A percentile compares a stretch with the other conserved stretches of the same genome.
These are phyloP conservation scores for Fusarium setosum DNA, from an alignment of 2,329 filamentous ascomycete species.

Conservation along the genomic window DNA sequence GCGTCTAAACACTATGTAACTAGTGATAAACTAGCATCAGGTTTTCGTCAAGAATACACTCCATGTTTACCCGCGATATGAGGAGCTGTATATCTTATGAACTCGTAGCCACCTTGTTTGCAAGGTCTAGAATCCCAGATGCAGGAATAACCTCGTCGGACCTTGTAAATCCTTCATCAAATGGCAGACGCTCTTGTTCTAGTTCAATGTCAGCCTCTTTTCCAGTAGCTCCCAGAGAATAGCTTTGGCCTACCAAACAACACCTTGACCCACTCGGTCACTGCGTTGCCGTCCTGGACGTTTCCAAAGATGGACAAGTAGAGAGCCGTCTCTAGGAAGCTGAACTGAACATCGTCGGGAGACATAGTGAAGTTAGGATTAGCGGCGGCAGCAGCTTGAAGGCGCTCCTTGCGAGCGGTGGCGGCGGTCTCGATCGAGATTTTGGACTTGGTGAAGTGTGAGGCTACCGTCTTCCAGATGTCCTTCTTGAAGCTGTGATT, in stretches of 20 bases:
- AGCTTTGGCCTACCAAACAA: conserved; percentile 29
- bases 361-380: conserved; percentile 32
- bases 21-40: too few species aligned
- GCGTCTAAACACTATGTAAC: too few species aligned
- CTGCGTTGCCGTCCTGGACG: conserved; percentile 26
- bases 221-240: rapidly evolving
- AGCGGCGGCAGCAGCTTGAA: conserved; percentile 21
- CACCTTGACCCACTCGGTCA: conserved; percentile 36
- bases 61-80: too few species aligned
- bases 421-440: conserved; percentile 37
- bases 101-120: conserved; percentile 26
- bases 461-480: conserved; percentile 27
- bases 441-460: conserved; percentile 33
- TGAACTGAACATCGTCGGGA: conserved; percentile 11
- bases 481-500: conserved; percentile 39
- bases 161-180: conserved; percentile 31
- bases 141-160: conserved; percentile 28
- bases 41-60: too few species aligned
- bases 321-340: conserved; percentile 36
- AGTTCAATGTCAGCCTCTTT: neutral
- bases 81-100: too few species aligned
- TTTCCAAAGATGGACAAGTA: conserved; percentile 36
- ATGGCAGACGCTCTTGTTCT: conserved; percentile 38
- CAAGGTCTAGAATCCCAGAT: conserved; percentile 29
- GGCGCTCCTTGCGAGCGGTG: conserved; percentile 31